Base-by-base conservation (phyloP, 179 eudicot genomes). In the Beta corolliflora region DNA sequence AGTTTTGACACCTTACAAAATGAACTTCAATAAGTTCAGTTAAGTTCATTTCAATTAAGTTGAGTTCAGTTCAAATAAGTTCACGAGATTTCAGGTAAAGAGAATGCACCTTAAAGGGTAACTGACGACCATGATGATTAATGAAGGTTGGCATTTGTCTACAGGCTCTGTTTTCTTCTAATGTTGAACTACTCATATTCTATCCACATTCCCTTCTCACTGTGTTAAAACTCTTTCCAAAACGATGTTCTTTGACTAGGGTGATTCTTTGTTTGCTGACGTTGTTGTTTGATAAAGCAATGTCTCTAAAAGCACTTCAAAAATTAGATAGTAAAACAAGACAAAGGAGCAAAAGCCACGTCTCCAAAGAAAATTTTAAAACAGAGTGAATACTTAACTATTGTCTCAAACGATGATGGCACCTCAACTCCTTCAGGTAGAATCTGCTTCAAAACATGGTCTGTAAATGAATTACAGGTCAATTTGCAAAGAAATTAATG, bases 321-420 rank as follows among this genome's bases (percentile, higher is more conserved):
- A 36, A 75, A 23, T 59, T 45, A 69, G 72, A 79, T 19, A 7
- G 70, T 67, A 69, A 48, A 76, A 48, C 14, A 64, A 41, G 73
- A 44, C 59, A 23, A 66, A 65, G 48, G 50, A 67, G 60, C 74
- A 58, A 13, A 14, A 71, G 1, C n/a, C n/a, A n/a, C n/a, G 70
- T 54, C 21, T 2, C 52, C 50, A 65, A 14, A 53, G 25, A 69
- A 58, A 73, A 21, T 12, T 48, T 31, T 59, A 71, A 3, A 3
- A 82, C 46, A 75, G 53, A 71, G 58, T 78, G 81, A 84, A 84
- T 78, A 94, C 99, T 96, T 88, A 94, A 90, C 99, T 94, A 96
- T 89, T 80, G 99, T 96, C 89, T 94, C 99, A 83, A 96, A 96
- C 60, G 99, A 94, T 41, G 98, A 94, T 69, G 98, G 98, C 78